Evolutionary conservation across 2,329 filamentous ascomycete species (phyloP).

Genomic region (Fusarium coicis): DNA sequence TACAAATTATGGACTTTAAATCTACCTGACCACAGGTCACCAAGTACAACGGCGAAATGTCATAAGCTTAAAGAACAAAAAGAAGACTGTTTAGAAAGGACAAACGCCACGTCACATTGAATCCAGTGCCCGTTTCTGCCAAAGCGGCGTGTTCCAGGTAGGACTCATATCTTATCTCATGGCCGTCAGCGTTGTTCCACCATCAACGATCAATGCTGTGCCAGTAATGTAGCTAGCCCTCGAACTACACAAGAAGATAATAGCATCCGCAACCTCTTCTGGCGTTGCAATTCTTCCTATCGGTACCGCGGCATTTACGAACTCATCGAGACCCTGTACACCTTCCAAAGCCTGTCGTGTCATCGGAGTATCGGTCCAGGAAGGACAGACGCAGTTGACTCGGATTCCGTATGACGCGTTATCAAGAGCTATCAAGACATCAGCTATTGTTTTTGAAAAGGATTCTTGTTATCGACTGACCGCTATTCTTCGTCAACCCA

Average conservation of each 20-base stretch:
- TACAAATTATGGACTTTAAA: not conserved
- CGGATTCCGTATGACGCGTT: not conserved
- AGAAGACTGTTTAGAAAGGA: accelerated
- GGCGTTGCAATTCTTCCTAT: not conserved
- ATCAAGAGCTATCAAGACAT: not conserved
- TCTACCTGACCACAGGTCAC: accelerated
- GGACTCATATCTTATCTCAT: not conserved
- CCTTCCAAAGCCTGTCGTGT: not conserved
- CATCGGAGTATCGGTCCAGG: not conserved
- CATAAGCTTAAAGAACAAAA: not conserved
- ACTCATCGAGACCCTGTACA: not conserved
- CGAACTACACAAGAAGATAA: not conserved
- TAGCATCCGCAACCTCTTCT: not conserved
- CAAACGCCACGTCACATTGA: accelerated
- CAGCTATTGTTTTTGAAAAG: not conserved
- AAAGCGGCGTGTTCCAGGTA: not conserved
- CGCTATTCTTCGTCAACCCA: not conserved
- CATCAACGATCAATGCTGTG: not conserved
- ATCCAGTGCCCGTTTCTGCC: accelerated
- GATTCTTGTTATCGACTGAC: not conserved
- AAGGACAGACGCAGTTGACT: not conserved
- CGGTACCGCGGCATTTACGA: not conserved
- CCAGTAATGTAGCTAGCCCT: not conserved
- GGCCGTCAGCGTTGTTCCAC: not conserved
- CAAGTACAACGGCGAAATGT: accelerated